Conservation (phyloP, 2,329 filamentous ascomycete species). For the Fusarium sp. region DNA sequence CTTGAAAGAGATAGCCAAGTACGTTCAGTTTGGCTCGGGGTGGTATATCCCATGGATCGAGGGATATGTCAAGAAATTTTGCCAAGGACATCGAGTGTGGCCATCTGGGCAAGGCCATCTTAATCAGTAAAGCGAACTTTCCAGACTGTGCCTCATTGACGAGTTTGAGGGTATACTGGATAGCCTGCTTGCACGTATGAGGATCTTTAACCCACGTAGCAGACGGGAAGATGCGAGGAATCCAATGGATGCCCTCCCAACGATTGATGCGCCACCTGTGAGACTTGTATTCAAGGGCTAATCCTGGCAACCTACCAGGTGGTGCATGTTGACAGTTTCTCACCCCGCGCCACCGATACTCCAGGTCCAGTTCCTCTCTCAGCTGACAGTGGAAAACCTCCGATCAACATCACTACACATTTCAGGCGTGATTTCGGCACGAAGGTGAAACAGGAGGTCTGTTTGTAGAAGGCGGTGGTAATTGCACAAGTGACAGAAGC, state of each 20-base stretch:
- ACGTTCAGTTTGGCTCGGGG: background rate
- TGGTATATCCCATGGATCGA: conserved; percentile 6
- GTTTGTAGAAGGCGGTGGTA: background rate
- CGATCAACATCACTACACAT: background rate
- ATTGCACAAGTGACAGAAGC: background rate
- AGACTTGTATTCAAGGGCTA: too few species aligned
- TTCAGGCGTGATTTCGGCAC: background rate
- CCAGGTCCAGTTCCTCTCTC: too few species aligned
- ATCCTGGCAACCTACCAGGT: too few species aligned
- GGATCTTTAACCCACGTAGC: too few species aligned
- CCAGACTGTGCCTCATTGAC: background rate
- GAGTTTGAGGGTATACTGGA: background rate
- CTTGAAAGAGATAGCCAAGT: background rate
- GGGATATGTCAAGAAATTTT: background rate
- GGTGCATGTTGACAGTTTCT: too few species aligned
- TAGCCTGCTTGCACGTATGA: background rate
- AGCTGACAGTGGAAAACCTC: background rate
- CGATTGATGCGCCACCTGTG: too few species aligned
- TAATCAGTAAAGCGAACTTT: background rate
- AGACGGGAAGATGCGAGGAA: too few species aligned
- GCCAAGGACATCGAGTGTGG: too few species aligned
- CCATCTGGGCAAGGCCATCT: background rate
- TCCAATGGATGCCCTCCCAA: too few species aligned
- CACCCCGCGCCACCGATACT: too few species aligned
- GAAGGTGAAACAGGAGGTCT: background rate